Evolutionary conservation across 768 basidiomycete genomes (phyloP), one percentile per base, ranked within the genome.

Genomic region (Pleurotus giganteus): DNA sequence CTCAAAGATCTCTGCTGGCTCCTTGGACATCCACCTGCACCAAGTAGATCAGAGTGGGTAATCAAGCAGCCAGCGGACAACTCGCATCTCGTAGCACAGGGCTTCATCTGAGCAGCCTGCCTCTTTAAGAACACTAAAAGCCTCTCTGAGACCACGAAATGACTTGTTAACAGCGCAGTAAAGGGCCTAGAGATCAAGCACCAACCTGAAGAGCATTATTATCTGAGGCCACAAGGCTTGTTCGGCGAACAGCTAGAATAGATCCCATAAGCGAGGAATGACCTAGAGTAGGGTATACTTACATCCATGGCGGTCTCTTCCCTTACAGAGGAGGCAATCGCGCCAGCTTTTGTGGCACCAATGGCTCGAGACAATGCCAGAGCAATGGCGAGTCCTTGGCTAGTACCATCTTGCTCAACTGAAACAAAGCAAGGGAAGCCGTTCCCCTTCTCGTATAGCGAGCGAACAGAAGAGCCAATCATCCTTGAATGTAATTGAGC

Each of bases 201-300:
- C 63, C 34, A 42, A 81, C 81, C 77, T 72, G 69, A 85, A 85
- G 4, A 84, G 69, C 74, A 78, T 75, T 54, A 85, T 85, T 61
- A 85, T 84, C 55, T 85, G 83, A 1, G 84, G 84, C 84, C 84
- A 85, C 53, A 85, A 67, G 7, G 80, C 83, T 67, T 85, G 83
- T 63, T 85, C 83, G 69, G 56, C 47, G 26, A 52, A 56, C 31
- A 53, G 26, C 49, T 51, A 24, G 12, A 24, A 53, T n/a, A 21
- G 8, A 54, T 7, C 51, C 1, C 7, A 21, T 58, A 23, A 57
- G 54, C 21, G 24, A 26, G 36, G 34, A 21, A n/a, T 2, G n/a
- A 36, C 37, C 12, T 8, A 26, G 28, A 24, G 11, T 37, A 39
- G 13, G 28, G 28, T 43, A 26, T 21, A 58, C 66, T 24, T 56